Percentiles rank a stretch among this genome's conserved stretches.
Conservation (phyloP, 2,329 filamentous ascomycete species). For the Zarea fungicola region DNA sequence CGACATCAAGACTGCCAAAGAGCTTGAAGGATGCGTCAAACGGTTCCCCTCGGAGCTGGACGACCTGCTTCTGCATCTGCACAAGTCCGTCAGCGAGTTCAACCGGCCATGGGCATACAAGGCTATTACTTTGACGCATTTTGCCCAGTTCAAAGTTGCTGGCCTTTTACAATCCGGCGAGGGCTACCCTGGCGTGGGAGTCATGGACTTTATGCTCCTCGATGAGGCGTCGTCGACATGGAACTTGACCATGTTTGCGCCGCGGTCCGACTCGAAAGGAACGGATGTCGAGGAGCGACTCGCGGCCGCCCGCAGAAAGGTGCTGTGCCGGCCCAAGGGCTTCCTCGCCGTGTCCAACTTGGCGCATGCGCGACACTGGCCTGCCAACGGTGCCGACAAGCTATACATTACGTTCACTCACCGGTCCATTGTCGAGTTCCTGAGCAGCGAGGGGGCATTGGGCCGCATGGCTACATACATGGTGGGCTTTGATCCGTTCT, state of each 20-base stretch:
- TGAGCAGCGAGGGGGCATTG: neutral
- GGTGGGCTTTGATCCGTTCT: neutral
- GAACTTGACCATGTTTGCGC: slow-evolving; percentile 4
- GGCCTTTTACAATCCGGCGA: neutral
- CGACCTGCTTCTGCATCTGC: neutral
- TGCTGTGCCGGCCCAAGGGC: neutral
- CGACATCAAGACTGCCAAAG: neutral
- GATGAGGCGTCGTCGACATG: slow-evolving; percentile 4
- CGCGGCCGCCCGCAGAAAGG: neutral
- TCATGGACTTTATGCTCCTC: neutral
- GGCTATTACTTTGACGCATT: neutral
- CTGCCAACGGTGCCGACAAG: neutral
- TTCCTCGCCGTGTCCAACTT: neutral
- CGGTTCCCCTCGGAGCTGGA: slow-evolving; percentile 3
- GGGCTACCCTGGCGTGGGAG: neutral
- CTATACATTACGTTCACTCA: slow-evolving; percentile 4
- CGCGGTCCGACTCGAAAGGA: neutral
- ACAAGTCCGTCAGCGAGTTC: neutral
- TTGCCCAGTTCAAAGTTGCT: neutral
- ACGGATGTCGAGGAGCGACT: neutral
- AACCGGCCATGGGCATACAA: slow-evolving; percentile 6
- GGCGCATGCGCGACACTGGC: neutral
- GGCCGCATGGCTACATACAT: neutral
- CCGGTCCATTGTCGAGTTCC: slow-evolving; percentile 6
- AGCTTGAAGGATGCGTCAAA: neutral